Base-by-base conservation (phyloP, 192 early-diverging fungal species). In the Entrophospora sp. region DNA sequence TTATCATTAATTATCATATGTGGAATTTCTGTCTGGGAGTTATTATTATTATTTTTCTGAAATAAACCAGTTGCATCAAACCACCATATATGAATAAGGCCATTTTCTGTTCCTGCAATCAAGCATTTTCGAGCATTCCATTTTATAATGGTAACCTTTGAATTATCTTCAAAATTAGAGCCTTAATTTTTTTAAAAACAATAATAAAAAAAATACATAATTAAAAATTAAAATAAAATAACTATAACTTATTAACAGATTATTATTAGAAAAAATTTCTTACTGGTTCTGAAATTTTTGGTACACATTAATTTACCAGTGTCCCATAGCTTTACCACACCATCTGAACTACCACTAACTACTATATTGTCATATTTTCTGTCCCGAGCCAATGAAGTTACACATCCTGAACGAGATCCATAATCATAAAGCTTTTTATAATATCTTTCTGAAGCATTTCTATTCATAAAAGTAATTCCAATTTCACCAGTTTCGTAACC, bases 401-500 rank as follows among this genome's bases (percentile, higher is more conserved):
- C 76, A 12, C 81, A 68, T 0, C 81, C 81, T 22, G 64, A 59
- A 58, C 85, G 82, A 37, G 76, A 76, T 1, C 71, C 75, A 0
- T 64, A 76, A 2, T 72, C 75, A 0, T 64, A 25, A 62, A 83
- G 81, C 31, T 70, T 59, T 25, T 72, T 75, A 14, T 78, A 56
- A 8, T 55, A 34, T 43, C 71, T 61, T 5, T 52, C 62, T 25
- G 45, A 25, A n/a, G 46, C 59, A 12, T 67, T 43, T 31, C 68
- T 75, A 35, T 71, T 79, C 38, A 78, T 67, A 12, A 62, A 73
- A 2, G 79, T 74, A 24, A 85, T 28, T 4, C 74, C 63, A 24
- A 86, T 61, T n/a, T 57, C 64, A 1, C 85, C 85, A n/a, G 71
- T 40, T 34, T 61, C 46, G 57, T 71, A 75, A 10, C 85, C 85